Evolutionary conservation across 495 filamentous ascomycete genomes (phyloP).

Genomic region (Neurospora africana): DNA sequence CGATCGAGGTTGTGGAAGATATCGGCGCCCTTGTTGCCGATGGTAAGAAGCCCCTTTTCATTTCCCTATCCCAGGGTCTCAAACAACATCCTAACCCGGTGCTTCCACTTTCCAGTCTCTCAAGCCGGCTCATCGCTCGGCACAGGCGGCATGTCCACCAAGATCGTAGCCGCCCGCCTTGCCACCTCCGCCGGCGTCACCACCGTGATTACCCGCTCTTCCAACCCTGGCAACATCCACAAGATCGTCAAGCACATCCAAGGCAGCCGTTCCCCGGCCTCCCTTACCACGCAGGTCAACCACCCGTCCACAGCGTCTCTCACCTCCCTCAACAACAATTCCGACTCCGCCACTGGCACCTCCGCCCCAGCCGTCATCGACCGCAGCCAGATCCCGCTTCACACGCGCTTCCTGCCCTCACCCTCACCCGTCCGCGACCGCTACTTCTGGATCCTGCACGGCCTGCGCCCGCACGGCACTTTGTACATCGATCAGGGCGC

Average conservation of each 20-base stretch:
- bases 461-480: conserved; percentile 83
- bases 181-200: conserved; percentile 93
- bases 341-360: not conserved
- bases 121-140: conserved; percentile 79
- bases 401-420: conserved; percentile 90
- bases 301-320: conserved; percentile 3
- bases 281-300: conserved; percentile 14
- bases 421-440: conserved; percentile 78
- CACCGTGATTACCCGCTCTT: conserved; percentile 85
- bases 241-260: conserved; percentile 79
- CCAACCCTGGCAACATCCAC: conserved; percentile 82
- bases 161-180: conserved; percentile 88
- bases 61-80: not conserved
- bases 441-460: conserved; percentile 94
- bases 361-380: conserved; percentile 18
- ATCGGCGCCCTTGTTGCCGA: conserved; percentile 79
- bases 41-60: conserved; percentile 27
- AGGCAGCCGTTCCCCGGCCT: conserved; percentile 31
- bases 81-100: not conserved
- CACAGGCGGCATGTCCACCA: conserved; percentile 97
- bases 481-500: conserved; percentile 88
- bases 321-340: not conserved
- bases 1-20: conserved; percentile 89
- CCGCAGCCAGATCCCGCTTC: conserved; percentile 46
- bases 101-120: conserved; percentile 46